These are phyloP conservation scores for Coelastrella sp. DNA, from an alignment of 139 green algal genomes.

Conservation along the genomic window DNA sequence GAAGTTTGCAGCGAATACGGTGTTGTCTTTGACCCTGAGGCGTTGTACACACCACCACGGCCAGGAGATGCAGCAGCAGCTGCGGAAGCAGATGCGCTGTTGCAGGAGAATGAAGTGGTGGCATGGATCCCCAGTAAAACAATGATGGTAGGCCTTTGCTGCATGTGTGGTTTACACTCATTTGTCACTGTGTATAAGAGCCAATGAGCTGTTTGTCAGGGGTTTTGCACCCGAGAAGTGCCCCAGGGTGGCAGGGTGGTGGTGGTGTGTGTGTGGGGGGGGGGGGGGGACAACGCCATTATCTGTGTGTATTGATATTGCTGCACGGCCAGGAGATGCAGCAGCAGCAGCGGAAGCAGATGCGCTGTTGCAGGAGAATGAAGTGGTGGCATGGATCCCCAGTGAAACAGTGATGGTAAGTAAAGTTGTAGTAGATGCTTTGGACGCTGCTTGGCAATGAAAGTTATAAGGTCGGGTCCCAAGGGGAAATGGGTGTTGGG, in stretches of 20 bases:
- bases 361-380: constrained; percentile 12
- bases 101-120: constrained; percentile 4
- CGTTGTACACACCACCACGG: not conserved
- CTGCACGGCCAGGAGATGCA: not conserved
- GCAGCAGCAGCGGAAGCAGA: constrained; percentile 23
- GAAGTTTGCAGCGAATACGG: not conserved
- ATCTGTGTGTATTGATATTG: not conserved
- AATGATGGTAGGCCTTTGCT: not conserved
- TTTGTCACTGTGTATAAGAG: too few species aligned
- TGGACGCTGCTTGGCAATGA: too few species aligned
- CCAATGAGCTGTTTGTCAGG: not conserved
- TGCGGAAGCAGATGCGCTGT: constrained; percentile 14
- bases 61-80: constrained; percentile 1
- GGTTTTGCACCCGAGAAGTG: too few species aligned
- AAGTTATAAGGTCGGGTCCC: too few species aligned
- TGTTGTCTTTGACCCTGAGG: not conserved
- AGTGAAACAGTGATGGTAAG: constrained; percentile 32
- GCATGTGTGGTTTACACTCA: too few species aligned
- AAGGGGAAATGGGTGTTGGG: too few species aligned
- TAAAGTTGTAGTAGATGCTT: not conserved
- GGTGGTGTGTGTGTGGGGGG: not conserved
- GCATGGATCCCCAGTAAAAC: constrained; percentile 27
- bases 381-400: constrained; percentile 8
- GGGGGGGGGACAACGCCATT: too few species aligned
- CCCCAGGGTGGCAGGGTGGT: not conserved